phyloP scores from a whole-genome alignment of 176 grass and related monocot genomes.

The Avena insularis region DNA sequence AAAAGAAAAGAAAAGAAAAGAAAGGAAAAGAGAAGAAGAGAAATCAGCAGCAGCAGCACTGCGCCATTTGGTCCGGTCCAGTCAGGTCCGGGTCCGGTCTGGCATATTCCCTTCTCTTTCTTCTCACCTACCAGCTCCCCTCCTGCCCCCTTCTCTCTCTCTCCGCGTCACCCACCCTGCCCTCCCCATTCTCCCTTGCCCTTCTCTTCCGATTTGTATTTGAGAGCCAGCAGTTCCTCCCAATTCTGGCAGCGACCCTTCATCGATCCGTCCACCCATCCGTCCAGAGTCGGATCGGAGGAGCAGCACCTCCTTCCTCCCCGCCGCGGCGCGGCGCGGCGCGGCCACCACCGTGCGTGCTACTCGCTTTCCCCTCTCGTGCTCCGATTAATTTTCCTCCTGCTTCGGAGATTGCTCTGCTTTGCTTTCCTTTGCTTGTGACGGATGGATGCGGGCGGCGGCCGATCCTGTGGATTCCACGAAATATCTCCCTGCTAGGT shows the following conservation, averaged over 20 bases:
- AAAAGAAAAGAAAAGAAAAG: neutral
- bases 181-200: neutral
- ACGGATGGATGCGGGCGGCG: neutral
- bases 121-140: slow-evolving; percentile 9
- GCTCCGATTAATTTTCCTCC: neutral
- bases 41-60: neutral
- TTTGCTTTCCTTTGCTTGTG: neutral
- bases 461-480: neutral
- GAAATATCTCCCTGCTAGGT: neutral
- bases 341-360: slow-evolving; percentile 26
- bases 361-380: neutral
- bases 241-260: neutral
- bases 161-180: slow-evolving; percentile 14
- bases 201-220: neutral
- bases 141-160: neutral
- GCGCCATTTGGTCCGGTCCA: neutral
- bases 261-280: neutral
- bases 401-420: neutral
- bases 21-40: neutral
- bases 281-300: neutral
- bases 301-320: neutral
- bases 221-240: neutral
- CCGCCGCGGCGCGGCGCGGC: neutral
- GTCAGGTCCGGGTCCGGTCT: neutral
- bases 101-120: slow-evolving; percentile 8